Percentiles rank a stretch among this genome's conserved stretches.
Evolutionary conservation across 352 stramenopile genomes (phyloP).

Genomic region (Blastocystis sp.): DNA sequence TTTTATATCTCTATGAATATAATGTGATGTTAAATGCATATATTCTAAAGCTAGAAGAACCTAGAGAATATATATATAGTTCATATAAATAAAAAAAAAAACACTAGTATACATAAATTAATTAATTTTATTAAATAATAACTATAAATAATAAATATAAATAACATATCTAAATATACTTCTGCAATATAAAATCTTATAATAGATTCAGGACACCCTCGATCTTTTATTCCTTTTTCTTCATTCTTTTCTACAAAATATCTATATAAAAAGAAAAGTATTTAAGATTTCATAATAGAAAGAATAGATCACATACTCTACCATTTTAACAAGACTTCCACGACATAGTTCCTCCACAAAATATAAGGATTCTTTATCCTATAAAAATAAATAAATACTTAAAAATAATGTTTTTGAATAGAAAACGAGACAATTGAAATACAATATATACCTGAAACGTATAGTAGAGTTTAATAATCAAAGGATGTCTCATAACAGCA

Average conservation of each 20-base stretch:
- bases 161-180: too few species aligned
- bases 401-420: too few species aligned
- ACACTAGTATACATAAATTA: too few species aligned
- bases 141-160: background rate
- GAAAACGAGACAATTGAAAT: background rate
- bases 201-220: constrained; percentile 8
- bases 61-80: constrained; percentile 41
- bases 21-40: constrained; percentile 37
- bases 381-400: too few species aligned
- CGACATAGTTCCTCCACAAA: constrained; percentile 43
- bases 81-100: too few species aligned
- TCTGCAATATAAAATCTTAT: constrained; percentile 27
- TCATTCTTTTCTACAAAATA: too few species aligned
- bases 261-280: too few species aligned
- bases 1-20: constrained; percentile 44
- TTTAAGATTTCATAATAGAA: background rate
- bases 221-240: background rate
- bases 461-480: constrained; percentile 40
- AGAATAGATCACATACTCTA: background rate
- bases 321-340: constrained; percentile 13
- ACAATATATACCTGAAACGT: constrained; percentile 38
- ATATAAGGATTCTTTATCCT: constrained; percentile 39
- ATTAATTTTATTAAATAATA: background rate
- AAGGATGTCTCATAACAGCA: constrained; percentile 37
- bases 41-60: constrained; percentile 39